Conservation (phyloP, 2,329 filamentous ascomycete species). For the Coniochaeta prunicola region DNA sequence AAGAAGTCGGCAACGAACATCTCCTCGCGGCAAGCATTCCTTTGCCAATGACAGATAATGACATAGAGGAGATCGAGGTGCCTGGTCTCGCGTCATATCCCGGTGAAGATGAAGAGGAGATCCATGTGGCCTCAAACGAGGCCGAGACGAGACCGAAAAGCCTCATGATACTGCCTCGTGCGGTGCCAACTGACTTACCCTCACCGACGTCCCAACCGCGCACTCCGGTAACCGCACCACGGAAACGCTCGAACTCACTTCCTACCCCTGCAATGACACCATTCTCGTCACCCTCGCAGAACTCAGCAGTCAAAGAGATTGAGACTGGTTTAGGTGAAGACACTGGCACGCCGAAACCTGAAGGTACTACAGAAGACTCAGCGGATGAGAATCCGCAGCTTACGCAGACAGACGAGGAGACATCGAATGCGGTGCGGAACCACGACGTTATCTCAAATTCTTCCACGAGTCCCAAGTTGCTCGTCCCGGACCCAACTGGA, state of each 20-base stretch:
- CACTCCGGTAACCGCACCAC: conserved; percentile 23
- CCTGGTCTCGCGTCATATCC: conserved; percentile 58
- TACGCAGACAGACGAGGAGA: background rate
- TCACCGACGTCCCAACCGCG: conserved; percentile 27
- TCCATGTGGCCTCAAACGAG: conserved; percentile 24
- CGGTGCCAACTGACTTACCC: conserved; percentile 19
- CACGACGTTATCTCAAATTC: background rate
- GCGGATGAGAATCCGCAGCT: background rate
- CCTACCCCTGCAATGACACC: conserved; percentile 22
- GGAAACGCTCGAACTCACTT: conserved; percentile 42
- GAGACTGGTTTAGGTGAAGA: background rate
- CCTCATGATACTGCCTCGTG: conserved; percentile 25
- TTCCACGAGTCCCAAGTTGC: background rate
- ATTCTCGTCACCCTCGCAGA: background rate
- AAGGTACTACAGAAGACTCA: background rate
- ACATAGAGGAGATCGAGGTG: conserved; percentile 75
- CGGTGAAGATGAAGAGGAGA: conserved; percentile 50
- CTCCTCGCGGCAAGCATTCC: conserved; percentile 53
- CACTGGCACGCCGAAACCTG: background rate
- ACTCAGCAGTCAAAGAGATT: background rate
- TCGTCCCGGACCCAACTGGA: background rate
- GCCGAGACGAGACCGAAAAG: conserved; percentile 38
- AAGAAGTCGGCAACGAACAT: conserved; percentile 28
- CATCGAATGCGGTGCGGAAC: background rate
- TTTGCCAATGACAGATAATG: conserved; percentile 59